These are phyloP conservation scores for Xylaria multiplex DNA, from an alignment of 2,329 filamentous ascomycete genomes.

Conservation along the genomic window DNA sequence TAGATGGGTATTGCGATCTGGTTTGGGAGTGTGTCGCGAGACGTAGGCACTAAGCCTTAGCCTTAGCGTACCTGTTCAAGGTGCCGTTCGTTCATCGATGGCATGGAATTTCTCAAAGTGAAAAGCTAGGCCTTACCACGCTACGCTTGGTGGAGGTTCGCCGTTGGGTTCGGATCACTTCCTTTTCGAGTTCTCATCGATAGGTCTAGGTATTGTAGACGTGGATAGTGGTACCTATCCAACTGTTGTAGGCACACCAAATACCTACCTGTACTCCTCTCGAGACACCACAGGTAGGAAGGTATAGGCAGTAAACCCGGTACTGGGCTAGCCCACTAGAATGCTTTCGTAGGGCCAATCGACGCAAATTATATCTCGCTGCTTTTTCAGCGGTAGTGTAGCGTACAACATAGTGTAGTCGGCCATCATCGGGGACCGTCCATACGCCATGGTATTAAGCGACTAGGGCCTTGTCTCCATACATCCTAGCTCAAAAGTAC, in stretches of 20 bases:
- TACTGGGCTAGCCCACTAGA: not conserved
- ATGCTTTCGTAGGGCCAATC: conserved; percentile 6
- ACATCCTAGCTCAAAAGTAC: conserved; percentile 22
- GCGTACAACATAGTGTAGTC: conserved; percentile 2
- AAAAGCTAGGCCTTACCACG: conserved; percentile 3
- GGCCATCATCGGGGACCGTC: conserved; percentile 27
- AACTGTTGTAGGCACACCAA: not conserved
- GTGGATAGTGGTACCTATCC: not conserved
- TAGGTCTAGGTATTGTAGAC: not conserved
- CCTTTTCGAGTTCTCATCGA: conserved; percentile 3
- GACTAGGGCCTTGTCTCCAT: conserved; percentile 18
- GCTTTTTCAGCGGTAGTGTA: conserved; percentile 7
- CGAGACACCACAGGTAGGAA: not conserved
- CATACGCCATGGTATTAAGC: conserved; percentile 14
- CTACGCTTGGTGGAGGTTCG: conserved; percentile 8
- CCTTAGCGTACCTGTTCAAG: not conserved
- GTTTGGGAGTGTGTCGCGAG: not conserved
- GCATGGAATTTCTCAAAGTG: not conserved
- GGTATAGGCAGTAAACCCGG: not conserved
- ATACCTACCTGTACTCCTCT: not conserved
- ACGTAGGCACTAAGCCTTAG: too few species aligned
- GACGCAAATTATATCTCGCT: conserved; percentile 5
- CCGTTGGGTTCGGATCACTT: conserved; percentile 5
- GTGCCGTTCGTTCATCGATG: conserved; percentile 1
- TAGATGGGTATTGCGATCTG: conserved; percentile 1